Evolutionary conservation across 164 flowering plant species (phyloP).

Genomic region (Pachysandra terminalis): DNA sequence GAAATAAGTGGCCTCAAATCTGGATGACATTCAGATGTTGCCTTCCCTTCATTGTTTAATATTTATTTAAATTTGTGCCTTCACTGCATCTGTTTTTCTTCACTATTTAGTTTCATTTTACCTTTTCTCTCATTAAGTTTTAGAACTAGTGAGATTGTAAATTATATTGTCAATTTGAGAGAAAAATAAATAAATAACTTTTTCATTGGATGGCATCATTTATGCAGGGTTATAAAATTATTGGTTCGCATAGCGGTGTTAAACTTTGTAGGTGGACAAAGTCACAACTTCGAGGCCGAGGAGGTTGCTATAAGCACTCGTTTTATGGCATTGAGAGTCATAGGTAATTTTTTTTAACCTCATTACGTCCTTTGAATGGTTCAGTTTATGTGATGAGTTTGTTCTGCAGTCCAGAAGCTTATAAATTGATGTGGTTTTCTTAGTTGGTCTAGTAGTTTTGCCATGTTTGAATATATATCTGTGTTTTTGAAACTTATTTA

Average conservation of each 20-base stretch:
- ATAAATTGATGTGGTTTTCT: background rate
- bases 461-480: background rate
- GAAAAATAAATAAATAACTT: no score
- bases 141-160: no score
- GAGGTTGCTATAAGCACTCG: slow-evolving; percentile 99
- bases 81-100: no score
- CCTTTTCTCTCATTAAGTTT: no score
- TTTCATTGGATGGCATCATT: no score
- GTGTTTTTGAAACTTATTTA: background rate
- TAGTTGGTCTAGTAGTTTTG: background rate
- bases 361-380: no score
- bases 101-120: no score
- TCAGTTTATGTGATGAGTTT: background rate
- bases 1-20: no score
- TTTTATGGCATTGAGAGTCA: slow-evolving; percentile 98
- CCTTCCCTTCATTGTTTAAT: no score
- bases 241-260: slow-evolving; percentile 99
- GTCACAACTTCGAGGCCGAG: slow-evolving; percentile 96
- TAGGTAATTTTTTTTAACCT: slow-evolving; percentile 41
- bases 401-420: background rate
- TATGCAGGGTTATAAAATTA: slow-evolving; percentile 92
- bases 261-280: slow-evolving; percentile 98
- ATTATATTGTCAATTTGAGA: no score
- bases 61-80: no score
- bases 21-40: no score